Percentiles rank a stretch among this genome's conserved stretches.
phyloP scores from a whole-genome alignment of 2,329 filamentous ascomycete species.

The Penicillium concentricum region DNA sequence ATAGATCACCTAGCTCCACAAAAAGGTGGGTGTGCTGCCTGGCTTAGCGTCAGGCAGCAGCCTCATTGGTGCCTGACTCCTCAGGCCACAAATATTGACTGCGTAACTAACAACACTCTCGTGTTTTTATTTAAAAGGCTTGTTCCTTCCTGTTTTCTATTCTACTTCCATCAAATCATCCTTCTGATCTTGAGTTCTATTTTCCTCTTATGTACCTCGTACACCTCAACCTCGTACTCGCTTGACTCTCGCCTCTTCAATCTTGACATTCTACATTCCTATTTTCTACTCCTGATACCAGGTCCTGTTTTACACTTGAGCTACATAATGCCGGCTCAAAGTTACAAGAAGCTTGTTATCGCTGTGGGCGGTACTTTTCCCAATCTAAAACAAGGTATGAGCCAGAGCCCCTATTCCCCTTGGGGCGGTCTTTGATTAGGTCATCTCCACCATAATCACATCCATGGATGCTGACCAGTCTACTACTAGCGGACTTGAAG shows the following conservation, averaged over 20 bases:
- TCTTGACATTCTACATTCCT: too few species aligned
- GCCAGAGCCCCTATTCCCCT: not conserved
- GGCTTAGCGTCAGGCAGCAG: slow-evolving; percentile 5
- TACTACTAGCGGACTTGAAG: slow-evolving; percentile 31
- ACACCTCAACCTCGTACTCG: not conserved
- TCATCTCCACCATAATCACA: slow-evolving; percentile 3
- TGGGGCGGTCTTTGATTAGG: slow-evolving; percentile 1
- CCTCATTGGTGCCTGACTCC: not conserved
- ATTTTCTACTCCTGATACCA: not conserved
- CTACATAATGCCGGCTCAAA: slow-evolving; percentile 23
- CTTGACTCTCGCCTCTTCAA: not conserved
- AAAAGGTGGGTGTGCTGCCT: not conserved
- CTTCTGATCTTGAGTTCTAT: not conserved
- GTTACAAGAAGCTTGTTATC: slow-evolving; percentile 42
- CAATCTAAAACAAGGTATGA: slow-evolving; percentile 51
- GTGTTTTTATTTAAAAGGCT: not conserved
- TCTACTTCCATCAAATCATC: not conserved
- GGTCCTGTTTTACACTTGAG: not conserved
- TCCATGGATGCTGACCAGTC: slow-evolving; percentile 1
- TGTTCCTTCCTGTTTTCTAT: not conserved
- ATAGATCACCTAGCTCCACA: not conserved
- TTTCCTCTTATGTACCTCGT: not conserved
- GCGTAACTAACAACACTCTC: not conserved
- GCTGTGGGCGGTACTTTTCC: slow-evolving; percentile 62
- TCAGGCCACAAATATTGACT: not conserved